phyloP scores from a whole-genome alignment of 2,329 filamentous ascomycete genomes.

The Fusarium sp. region DNA sequence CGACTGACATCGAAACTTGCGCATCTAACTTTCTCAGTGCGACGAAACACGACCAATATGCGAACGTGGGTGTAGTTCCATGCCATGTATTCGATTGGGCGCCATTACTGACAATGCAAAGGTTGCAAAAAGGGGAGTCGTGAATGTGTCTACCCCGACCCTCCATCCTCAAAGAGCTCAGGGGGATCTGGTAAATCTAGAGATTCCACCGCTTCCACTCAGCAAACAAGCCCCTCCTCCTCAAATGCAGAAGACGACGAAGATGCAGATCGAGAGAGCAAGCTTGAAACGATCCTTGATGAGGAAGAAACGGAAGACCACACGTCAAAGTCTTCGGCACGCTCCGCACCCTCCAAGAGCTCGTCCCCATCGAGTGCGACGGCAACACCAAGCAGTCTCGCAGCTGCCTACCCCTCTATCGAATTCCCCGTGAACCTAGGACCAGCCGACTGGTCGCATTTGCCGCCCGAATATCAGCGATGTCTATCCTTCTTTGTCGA shows the following conservation, averaged over 20 bases:
- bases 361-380: slow-evolving; percentile 65
- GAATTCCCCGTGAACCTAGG: slow-evolving; percentile 40
- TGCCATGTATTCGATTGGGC: neutral
- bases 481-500: slow-evolving; percentile 83
- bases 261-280: slow-evolving; percentile 54
- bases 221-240: slow-evolving; percentile 62
- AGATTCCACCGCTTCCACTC: slow-evolving; percentile 50
- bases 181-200: slow-evolving; percentile 46
- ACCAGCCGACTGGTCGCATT: slow-evolving; percentile 63
- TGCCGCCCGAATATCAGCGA: slow-evolving; percentile 77
- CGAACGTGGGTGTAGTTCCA: slow-evolving; percentile 67
- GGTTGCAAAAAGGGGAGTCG: slow-evolving; percentile 92
- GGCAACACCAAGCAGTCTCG: slow-evolving; percentile 46
- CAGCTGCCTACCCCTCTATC: slow-evolving; percentile 43
- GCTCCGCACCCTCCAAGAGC: slow-evolving; percentile 54
- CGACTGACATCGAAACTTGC: neutral
- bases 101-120: slow-evolving; percentile 46
- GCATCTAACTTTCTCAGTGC: slow-evolving; percentile 68
- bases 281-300: slow-evolving; percentile 65
- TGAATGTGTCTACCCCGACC: slow-evolving; percentile 90
- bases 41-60: slow-evolving; percentile 90
- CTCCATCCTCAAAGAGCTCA: slow-evolving; percentile 58
- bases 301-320: slow-evolving; percentile 61
- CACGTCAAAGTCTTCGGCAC: slow-evolving; percentile 22
- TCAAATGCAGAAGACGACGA: slow-evolving; percentile 64